Base-by-base conservation (phyloP, 352 stramenopile genomes). In the Globisporangium parvum region DNA sequence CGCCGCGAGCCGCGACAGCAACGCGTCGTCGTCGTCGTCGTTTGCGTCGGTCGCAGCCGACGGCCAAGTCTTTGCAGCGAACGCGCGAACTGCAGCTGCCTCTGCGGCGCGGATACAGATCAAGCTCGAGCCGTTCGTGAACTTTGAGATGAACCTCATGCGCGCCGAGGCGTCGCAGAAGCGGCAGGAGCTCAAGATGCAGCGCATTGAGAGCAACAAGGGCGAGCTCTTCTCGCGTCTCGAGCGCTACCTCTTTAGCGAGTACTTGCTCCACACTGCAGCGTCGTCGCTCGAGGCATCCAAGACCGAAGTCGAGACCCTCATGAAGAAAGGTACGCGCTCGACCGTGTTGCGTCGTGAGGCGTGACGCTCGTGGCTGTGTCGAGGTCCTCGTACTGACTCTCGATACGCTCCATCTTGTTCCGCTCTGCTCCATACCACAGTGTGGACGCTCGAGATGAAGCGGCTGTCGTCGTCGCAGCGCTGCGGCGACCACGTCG, bases 101-200 rank as follows among this genome's bases (percentile, higher is more conserved):
- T 17, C 41, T 21, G 76, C 77, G 51, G 72, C 83, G 40, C 63
- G 69, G 35, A 69, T 91, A 33, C 78, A 68, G 33, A 85, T 93
- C 40, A 90, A 91, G 59, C 54, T 93, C 23, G 83, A 93, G 46
- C 83, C 83, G 18, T 85, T 89, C 44, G 66, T 85, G 24, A 93
- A 90, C 59, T 93, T 87, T 31, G 83, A 93, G 56, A 91, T 91
- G 65, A 93, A 82, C 41, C 67, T 93, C 18, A 67, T 93, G 70
- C 74, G 75, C 41, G 75, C 80, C 3, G 80, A 88, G 53, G 78
- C 80, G 18, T 81, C 80, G 11, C 78, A 93, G 55, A 93, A 90
- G 56, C 75, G 78, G 3, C 78, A 93, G 64, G 78, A 90, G 52
- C 79, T 77, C 55, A 93, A 91, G 57, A 93, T 93, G 83, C 77